Base-by-base conservation (phyloP, 1,284 basidiomycete genomes). In the Cystobasidium slooffiae region DNA sequence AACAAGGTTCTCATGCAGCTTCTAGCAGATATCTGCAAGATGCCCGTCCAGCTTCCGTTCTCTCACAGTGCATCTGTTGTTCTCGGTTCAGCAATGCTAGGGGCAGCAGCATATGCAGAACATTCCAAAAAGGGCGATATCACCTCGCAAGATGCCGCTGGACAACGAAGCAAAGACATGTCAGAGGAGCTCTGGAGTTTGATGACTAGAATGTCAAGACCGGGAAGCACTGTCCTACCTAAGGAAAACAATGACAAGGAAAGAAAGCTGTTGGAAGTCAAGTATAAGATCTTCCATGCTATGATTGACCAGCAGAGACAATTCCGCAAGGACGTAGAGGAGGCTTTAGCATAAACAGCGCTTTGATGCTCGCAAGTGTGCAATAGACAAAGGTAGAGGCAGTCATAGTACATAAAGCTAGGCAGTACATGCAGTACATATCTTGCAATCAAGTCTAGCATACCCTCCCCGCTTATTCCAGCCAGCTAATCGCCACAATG, bases 141-240 rank as follows among this genome's bases (percentile, higher is more conserved):
- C 76, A 72, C 75, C 12, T 81, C 82, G 22, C 87, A 86, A 76
- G 79, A 81, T 14, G 81, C 83, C 43, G 86, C 84, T 1, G 83
- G 84, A 56, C 81, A 87, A 75, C 83, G 81, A 22, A 85, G 84
- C 53, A 84, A 86, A 75, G 84, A 86, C 75, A 87, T 89, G 78
- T 88, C 88, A 47, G 86, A 90, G 77, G 84, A 85, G 76, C 84
- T 98, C 76, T 99, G 96, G 96, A 86, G 90, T 63, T 90, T 96
- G 78, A 99, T 99, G 96, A 93, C 89, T 72, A 89, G 92, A 78
- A 98, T 98, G 95, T 97, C 94, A 10, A 91, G 91, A 64, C 85
- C 89, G 0, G 96, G 91, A 0, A 88, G 87, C 10, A 85, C 90
- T 62, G 86, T 99, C 47, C 83, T 84, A n/a, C 92, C 95, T 14